phyloP scores from a whole-genome alignment of 495 filamentous ascomycete genomes.

The Neurospora tetraspora region DNA sequence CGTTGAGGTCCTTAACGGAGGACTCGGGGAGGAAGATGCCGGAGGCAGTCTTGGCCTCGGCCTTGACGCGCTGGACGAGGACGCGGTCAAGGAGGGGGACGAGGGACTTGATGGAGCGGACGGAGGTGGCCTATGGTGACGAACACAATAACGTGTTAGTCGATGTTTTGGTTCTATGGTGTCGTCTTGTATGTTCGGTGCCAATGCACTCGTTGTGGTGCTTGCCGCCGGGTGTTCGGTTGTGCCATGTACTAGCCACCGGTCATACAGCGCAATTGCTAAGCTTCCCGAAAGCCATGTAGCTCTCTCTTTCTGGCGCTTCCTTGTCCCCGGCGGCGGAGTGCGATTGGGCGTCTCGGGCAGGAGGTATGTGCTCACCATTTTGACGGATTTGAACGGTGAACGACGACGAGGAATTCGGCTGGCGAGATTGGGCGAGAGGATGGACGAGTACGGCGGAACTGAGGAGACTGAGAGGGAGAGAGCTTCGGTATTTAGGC shows the following conservation, averaged over 20 bases:
- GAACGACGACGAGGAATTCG: not conserved
- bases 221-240: not conserved
- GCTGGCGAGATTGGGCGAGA: not conserved
- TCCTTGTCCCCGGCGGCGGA: not conserved
- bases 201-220: not conserved
- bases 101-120: constrained; percentile 94
- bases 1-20: constrained; percentile 95
- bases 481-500: not conserved
- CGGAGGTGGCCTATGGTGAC: constrained; percentile 46
- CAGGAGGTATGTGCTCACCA: not conserved
- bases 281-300: not conserved
- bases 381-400: not conserved
- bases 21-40: constrained; percentile 97
- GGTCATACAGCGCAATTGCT: not conserved
- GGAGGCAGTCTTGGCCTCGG: constrained; percentile 87
- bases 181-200: not conserved
- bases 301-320: not conserved
- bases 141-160: not conserved
- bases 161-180: not conserved
- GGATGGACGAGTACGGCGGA: not conserved
- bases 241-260: not conserved
- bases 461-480: not conserved
- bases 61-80: constrained; percentile 94
- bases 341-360: not conserved
- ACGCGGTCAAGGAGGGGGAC: constrained; percentile 96